phyloP scores from a whole-genome alignment of 2,329 filamentous ascomycete species.

The Rosellinia necatrix region DNA sequence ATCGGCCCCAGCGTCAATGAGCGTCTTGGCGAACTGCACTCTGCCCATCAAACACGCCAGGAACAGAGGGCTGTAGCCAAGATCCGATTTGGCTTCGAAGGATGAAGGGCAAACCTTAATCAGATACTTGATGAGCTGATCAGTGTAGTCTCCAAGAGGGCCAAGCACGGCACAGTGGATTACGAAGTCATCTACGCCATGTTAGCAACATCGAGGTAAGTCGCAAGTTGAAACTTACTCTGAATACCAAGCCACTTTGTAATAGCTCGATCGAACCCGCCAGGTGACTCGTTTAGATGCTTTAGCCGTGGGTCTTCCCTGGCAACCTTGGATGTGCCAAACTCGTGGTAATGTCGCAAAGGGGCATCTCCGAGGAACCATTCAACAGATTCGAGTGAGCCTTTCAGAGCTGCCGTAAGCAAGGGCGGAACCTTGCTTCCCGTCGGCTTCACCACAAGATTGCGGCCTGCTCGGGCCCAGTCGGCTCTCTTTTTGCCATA shows the following conservation, averaged over 20 bases:
- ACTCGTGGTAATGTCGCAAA: slow-evolving; percentile 69
- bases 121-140: slow-evolving; percentile 67
- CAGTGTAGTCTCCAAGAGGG: slow-evolving; percentile 45
- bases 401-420: slow-evolving; percentile 59
- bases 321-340: slow-evolving; percentile 62
- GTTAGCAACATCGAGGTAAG: slow-evolving; percentile 26
- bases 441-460: slow-evolving; percentile 45
- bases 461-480: slow-evolving; percentile 70
- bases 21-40: slow-evolving; percentile 58
- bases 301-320: slow-evolving; percentile 65
- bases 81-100: slow-evolving; percentile 63
- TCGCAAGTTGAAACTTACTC: slow-evolving; percentile 50
- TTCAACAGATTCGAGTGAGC: slow-evolving; percentile 70
- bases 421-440: slow-evolving; percentile 61
- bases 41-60: slow-evolving; percentile 65
- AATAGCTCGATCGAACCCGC: slow-evolving; percentile 68
- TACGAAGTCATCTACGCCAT: slow-evolving; percentile 58
- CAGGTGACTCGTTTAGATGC: slow-evolving; percentile 61
- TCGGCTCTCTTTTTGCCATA: slow-evolving; percentile 59
- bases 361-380: slow-evolving; percentile 79
- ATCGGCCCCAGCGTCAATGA: slow-evolving; percentile 72
- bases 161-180: slow-evolving; percentile 69
- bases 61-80: slow-evolving; percentile 69
- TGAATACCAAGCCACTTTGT: slow-evolving; percentile 64
- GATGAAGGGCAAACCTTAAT: slow-evolving; percentile 63